These are phyloP conservation scores for Mycena sanguinolenta DNA, from an alignment of 768 basidiomycete species.

Conservation along the genomic window DNA sequence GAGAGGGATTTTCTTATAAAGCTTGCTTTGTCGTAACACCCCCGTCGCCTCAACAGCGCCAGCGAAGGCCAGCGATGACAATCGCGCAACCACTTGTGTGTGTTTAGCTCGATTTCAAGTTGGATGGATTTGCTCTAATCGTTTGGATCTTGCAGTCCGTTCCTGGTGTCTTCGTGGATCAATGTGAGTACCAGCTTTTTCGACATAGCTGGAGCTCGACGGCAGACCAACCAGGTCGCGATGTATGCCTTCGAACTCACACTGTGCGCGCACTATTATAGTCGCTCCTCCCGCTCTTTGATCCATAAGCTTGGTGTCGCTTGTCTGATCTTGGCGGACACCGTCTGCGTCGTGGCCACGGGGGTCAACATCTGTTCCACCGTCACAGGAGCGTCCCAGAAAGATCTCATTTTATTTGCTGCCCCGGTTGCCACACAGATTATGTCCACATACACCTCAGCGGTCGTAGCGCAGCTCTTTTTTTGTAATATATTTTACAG, in stretches of 20 bases:
- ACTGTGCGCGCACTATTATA: not conserved
- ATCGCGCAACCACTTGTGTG: too few relatives aligned
- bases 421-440: not conserved
- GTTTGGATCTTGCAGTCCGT: too few relatives aligned
- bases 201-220: too few relatives aligned
- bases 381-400: not conserved
- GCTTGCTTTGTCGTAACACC: too few relatives aligned
- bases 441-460: not conserved
- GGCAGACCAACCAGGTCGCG: too few relatives aligned
- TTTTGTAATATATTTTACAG: conserved; percentile 5
- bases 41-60: too few relatives aligned
- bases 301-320: conserved; percentile 6
- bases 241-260: conserved; percentile 16
- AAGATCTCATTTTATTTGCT: not conserved
- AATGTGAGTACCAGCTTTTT: too few relatives aligned
- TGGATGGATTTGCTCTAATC: too few relatives aligned
- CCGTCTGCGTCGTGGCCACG: conserved; percentile 1
- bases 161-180: too few relatives aligned
- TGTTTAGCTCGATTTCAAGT: too few relatives aligned
- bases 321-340: conserved; percentile 8
- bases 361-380: not conserved
- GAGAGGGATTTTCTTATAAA: too few relatives aligned
- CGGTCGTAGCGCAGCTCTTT: conserved; percentile 11
- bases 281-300: not conserved
- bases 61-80: too few relatives aligned